A percentile compares a stretch with the other conserved stretches of the same genome.
These are phyloP conservation scores for Paramecium octaurelia DNA, from an alignment of 73 alveolate genomes.

Conservation along the genomic window DNA sequence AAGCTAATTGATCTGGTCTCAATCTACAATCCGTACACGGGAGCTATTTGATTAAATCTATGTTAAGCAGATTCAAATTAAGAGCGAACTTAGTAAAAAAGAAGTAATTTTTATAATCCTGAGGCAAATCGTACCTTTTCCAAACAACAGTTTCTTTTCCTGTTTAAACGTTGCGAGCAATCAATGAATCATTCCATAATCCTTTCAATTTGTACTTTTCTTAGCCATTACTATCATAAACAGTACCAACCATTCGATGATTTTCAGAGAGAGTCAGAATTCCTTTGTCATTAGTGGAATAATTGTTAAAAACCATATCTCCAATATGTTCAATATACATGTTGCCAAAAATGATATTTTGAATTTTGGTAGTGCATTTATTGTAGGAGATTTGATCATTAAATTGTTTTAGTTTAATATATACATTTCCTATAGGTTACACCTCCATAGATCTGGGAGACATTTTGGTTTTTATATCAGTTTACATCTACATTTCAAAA, in stretches of 20 bases:
- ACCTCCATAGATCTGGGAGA: conserved; percentile 85
- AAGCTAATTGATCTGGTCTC: conserved; percentile 92
- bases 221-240: conserved; percentile 72
- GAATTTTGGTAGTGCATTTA: conserved; percentile 80
- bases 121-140: conserved; percentile 79
- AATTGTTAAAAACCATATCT: conserved; percentile 70
- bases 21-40: conserved; percentile 92
- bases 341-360: conserved; percentile 83
- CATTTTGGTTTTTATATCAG: conserved; percentile 80
- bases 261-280: conserved; percentile 81
- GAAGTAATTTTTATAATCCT: conserved; percentile 73
- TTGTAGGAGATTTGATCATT: conserved; percentile 77
- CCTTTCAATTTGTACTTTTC: conserved; percentile 76
- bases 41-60: conserved; percentile 68
- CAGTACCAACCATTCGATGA: conserved; percentile 83
- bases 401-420: conserved; percentile 73
- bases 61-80: conserved; percentile 79
- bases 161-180: conserved; percentile 60
- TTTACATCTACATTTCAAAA: conserved; percentile 84
- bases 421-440: conserved; percentile 77
- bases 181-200: conserved; percentile 81
- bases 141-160: conserved; percentile 65
- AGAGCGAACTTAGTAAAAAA: conserved; percentile 78
- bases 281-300: conserved; percentile 72
- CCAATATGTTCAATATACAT: conserved; percentile 90